Base-by-base conservation (phyloP, 2,329 filamentous ascomycete species). In the Ophiosphaerella herpotricha region DNA sequence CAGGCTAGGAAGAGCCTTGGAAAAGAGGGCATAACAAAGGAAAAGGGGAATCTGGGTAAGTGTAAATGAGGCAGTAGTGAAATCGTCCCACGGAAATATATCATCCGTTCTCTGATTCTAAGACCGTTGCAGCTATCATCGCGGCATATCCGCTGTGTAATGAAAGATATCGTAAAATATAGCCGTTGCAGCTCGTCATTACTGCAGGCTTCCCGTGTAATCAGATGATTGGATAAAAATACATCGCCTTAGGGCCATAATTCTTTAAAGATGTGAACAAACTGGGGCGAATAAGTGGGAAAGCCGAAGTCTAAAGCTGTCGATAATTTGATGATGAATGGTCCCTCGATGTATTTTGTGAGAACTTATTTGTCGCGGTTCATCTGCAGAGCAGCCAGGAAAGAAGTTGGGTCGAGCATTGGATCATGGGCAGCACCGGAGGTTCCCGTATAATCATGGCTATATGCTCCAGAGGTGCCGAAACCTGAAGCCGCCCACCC, bases 381-480 rank as follows among this genome's bases (percentile, higher is more conserved):
- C 50, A 63, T 66, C n/a, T 66, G 61, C 55, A 67, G 60, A 14
- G 61, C 61, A 12, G 45, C 42, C 31, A 61, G 13, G 35, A 61
- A 38, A 18, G 52, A 38, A 18, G 52, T 33, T 8, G 55, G 44
- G 26, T 65, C 58, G 21, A 55, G 57, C 32, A 49, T 45, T 16
- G 52, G 45, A 43, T 54, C 53, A 33, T 56, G 53, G n/a, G 54
- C 48, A 41, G 48, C 26, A 21, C 48, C 42, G 12, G 57, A 48
- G n/a, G 47, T 55, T 26, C 49, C 40, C 34, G 47, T 52, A 39
- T 47, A 32, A 14, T 44, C 47, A 29, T 50, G 18, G 18, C 18
- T 21, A 21, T 21, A 21, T 4, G 18, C 18, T 21, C 18, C 18
- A 21, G 18, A 21, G 18, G 18, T 54, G 8, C 50, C 37, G 35